Conservation (phyloP, 2,329 filamentous ascomycete species). For the Fusarium newnesense region DNA sequence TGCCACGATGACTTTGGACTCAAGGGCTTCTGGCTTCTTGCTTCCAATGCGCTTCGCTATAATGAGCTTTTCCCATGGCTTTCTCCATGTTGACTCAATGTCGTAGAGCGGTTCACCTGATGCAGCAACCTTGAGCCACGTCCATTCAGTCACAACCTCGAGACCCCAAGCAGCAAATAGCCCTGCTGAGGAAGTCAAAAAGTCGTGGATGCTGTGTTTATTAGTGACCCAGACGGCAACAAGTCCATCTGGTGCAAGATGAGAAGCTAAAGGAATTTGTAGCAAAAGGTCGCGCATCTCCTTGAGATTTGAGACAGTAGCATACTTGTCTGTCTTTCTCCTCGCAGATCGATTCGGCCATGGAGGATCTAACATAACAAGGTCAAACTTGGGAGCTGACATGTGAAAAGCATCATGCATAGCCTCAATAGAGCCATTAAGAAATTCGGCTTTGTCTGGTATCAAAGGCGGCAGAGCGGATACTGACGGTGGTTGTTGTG, state of each 20-base stretch:
- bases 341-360: conserved; percentile 83
- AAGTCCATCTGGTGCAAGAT: conserved; percentile 64
- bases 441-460: conserved; percentile 56
- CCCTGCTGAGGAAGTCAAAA: conserved; percentile 62
- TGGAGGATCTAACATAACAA: conserved; percentile 80
- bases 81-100: conserved; percentile 72
- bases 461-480: conserved; percentile 43
- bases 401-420: conserved; percentile 54
- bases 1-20: conserved; percentile 68
- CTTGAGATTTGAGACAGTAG: conserved; percentile 56
- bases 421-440: conserved; percentile 61
- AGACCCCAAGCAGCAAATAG: conserved; percentile 76
- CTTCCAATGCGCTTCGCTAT: conserved; percentile 61
- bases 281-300: conserved; percentile 63
- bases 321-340: conserved; percentile 64
- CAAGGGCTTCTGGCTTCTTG: conserved; percentile 39
- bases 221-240: conserved; percentile 85
- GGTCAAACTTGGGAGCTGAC: conserved; percentile 66
- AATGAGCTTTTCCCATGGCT: conserved; percentile 80
- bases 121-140: conserved; percentile 79
- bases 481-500: conserved; percentile 10
- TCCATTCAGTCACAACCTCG: conserved; percentile 75
- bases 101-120: conserved; percentile 72
- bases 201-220: conserved; percentile 66
- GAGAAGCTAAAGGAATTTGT: conserved; percentile 65